A percentile compares a stretch with the other conserved stretches of the same genome.
These are phyloP conservation scores for Baudoinia panamericana DNA, from an alignment of 495 filamentous ascomycete genomes.

Conservation along the genomic window DNA sequence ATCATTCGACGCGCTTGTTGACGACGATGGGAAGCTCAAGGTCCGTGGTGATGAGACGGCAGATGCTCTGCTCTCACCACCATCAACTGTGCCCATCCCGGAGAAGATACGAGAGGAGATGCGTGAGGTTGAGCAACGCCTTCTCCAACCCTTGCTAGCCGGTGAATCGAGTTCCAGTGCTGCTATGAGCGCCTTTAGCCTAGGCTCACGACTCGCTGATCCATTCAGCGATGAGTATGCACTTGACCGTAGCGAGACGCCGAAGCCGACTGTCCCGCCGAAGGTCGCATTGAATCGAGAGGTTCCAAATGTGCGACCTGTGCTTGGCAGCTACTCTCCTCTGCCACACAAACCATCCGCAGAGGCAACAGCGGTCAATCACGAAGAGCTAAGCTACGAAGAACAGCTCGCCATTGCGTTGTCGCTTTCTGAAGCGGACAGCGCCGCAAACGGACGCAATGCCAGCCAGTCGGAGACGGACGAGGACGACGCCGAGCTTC, in stretches of 20 bases:
- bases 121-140: conserved; percentile 5
- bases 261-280: conserved; percentile 13
- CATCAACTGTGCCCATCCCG: conserved; percentile 1
- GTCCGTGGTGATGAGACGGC: not conserved
- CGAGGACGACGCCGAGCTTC: conserved; percentile 9
- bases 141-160: conserved; percentile 3
- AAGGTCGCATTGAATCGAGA: conserved; percentile 11
- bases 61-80: not conserved
- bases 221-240: conserved; percentile 17
- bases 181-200: not conserved
- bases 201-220: conserved; percentile 12
- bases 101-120: conserved; percentile 3
- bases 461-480: not conserved
- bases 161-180: conserved; percentile 3
- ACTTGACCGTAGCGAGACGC: conserved; percentile 12
- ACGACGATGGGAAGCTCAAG: conserved; percentile 15
- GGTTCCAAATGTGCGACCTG: not conserved
- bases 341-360: not conserved
- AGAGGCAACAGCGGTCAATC: not conserved
- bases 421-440: conserved; percentile 18
- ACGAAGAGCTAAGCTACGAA: conserved; percentile 15
- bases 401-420: conserved; percentile 21
- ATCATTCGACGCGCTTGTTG: conserved; percentile 17
- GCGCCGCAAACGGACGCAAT: conserved; percentile 1
- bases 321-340: conserved; percentile 13